Percentiles rank a stretch among this genome's conserved stretches.
Conservation (phyloP, 441 rosid species). For the Gossypium trilobum region DNA sequence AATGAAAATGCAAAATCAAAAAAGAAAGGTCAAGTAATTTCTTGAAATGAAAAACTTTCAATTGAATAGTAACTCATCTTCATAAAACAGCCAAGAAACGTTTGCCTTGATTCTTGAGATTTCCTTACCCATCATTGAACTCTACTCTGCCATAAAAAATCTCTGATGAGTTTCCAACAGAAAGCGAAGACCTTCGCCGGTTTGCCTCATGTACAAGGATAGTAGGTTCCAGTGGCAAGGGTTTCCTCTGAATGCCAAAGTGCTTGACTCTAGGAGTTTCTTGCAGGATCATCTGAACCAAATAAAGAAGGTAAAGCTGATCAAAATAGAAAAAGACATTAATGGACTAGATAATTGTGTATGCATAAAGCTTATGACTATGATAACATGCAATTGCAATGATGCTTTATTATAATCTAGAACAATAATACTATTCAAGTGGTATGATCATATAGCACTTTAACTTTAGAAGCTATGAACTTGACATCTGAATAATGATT, state of each 20-base stretch:
- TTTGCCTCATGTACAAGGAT: slow-evolving; percentile 89
- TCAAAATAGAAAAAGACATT: slow-evolving; percentile 3
- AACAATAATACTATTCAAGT: background rate
- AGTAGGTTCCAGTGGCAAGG: slow-evolving; percentile 94
- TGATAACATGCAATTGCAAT: slow-evolving; percentile 2
- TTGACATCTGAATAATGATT: background rate
- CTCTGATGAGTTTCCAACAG: slow-evolving; percentile 87
- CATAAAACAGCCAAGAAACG: background rate
- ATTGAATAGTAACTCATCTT: background rate
- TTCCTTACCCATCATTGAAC: slow-evolving; percentile 52
- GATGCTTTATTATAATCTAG: background rate
- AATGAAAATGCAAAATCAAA: background rate
- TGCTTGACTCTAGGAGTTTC: slow-evolving; percentile 58
- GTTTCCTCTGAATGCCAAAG: slow-evolving; percentile 81
- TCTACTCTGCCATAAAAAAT: slow-evolving; percentile 27
- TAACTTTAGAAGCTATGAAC: slow-evolving; percentile 1
- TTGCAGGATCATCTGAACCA: slow-evolving; percentile 65
- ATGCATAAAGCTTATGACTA: background rate
- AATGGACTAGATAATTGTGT: background rate
- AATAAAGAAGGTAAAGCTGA: background rate
- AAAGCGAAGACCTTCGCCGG: slow-evolving; percentile 83
- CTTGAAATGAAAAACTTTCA: slow-evolving; percentile 4
- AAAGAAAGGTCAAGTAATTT: background rate
- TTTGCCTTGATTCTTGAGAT: slow-evolving; percentile 38
- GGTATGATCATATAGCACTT: background rate